phyloP scores from a whole-genome alignment of 805 yeast genomes.

The Schwanniomyces sp. region DNA sequence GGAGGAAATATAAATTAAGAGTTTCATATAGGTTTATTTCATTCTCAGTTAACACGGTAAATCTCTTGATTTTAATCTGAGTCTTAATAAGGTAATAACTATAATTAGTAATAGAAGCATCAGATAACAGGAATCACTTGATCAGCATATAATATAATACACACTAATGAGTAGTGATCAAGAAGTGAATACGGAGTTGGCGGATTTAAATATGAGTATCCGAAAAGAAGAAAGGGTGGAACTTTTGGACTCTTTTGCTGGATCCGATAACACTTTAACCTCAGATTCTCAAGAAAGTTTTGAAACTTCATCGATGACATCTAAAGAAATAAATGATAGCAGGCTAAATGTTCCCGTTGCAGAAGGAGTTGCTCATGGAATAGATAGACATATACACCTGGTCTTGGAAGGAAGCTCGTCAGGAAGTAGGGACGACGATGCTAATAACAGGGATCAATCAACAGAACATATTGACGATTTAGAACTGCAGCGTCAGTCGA shows the following conservation, averaged over 20 bases:
- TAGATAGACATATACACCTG: constrained; percentile 15
- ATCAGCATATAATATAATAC: not conserved
- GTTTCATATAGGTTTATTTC: not conserved
- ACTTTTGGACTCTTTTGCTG: not conserved
- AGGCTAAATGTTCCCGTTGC: constrained; percentile 4
- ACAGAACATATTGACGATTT: constrained; percentile 16
- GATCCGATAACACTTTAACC: not conserved
- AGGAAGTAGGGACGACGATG: not conserved
- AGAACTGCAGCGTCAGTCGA: constrained; percentile 24
- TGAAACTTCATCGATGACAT: not conserved
- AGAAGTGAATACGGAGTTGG: not conserved
- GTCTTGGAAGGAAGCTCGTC: constrained; percentile 17
- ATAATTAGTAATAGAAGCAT: not conserved
- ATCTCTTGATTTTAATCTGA: not conserved
- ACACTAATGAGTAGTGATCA: not conserved
- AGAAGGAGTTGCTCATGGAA: constrained; percentile 8
- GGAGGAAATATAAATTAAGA: not conserved
- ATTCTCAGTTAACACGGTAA: not conserved
- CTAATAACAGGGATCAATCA: not conserved
- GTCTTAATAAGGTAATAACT: not conserved
- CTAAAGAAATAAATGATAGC: constrained; percentile 3
- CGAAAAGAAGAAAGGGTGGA: not conserved
- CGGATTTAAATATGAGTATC: not conserved
- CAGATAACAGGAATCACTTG: not conserved
- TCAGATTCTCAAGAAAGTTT: not conserved